phyloP scores from a whole-genome alignment of 2,329 filamentous ascomycete species.

The Setomelanomma holmii region DNA sequence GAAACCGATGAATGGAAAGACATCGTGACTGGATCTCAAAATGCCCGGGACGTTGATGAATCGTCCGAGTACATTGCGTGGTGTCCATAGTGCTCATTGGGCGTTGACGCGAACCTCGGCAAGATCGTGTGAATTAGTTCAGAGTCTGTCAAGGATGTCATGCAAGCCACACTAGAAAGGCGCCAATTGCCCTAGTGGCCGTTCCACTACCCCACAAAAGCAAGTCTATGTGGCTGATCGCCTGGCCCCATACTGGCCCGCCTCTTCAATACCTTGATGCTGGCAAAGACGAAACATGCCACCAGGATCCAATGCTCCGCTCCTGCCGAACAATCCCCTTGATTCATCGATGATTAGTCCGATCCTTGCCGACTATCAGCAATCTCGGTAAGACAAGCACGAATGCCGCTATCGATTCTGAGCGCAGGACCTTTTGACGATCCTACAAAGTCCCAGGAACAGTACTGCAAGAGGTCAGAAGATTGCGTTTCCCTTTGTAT shows the following conservation, averaged over 20 bases:
- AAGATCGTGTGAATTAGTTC: neutral
- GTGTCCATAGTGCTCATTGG: neutral
- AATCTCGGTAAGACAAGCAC: no score
- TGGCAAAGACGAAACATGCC: no score
- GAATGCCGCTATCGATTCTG: no score
- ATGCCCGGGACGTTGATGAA: no score
- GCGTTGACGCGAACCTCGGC: neutral
- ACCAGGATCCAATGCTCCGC: neutral
- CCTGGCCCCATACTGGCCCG: no score
- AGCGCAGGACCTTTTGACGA: neutral
- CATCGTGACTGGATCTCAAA: no score
- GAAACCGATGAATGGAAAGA: no score
- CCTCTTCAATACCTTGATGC: no score
- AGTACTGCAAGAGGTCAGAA: neutral
- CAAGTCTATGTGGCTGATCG: neutral
- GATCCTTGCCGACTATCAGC: no score
- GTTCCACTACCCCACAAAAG: slow-evolving; percentile 6
- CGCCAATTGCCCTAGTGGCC: slow-evolving; percentile 1
- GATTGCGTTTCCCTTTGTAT: neutral
- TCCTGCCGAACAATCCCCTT: neutral
- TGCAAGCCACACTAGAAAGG: slow-evolving; percentile 1
- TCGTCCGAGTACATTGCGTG: no score
- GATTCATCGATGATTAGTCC: no score
- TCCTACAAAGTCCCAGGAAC: neutral
- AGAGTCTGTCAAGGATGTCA: slow-evolving; percentile 1